These are phyloP conservation scores for Tolypocladium nubicola DNA, from an alignment of 2,329 filamentous ascomycete species.

Conservation along the genomic window DNA sequence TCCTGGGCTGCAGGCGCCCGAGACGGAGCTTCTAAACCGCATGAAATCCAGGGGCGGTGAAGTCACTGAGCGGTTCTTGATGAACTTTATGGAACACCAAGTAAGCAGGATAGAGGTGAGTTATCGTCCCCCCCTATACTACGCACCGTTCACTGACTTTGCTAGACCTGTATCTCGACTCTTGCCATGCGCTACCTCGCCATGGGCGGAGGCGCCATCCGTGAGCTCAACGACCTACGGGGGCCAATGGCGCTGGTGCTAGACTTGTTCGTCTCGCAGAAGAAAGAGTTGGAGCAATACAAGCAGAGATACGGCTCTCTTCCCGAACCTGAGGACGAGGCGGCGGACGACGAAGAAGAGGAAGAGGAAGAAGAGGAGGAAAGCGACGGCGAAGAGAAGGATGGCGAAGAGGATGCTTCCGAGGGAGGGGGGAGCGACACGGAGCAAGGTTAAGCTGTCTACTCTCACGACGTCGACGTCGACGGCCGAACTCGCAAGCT, in stretches of 20 bases:
- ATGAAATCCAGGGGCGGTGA: constrained; percentile 62
- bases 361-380: constrained; percentile 16
- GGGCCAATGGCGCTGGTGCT: constrained; percentile 69
- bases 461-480: background rate
- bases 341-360: constrained; percentile 7
- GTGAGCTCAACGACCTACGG: constrained; percentile 59
- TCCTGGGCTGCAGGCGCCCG: constrained; percentile 61
- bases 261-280: constrained; percentile 45
- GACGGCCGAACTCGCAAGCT: too few species aligned
- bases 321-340: constrained; percentile 3
- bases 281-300: constrained; percentile 54
- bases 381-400: constrained; percentile 1
- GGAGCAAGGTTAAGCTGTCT: constrained; percentile 2
- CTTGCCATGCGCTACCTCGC: constrained; percentile 71
- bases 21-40: constrained; percentile 70
- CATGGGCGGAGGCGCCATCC: constrained; percentile 52
- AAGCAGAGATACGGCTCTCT: constrained; percentile 41
- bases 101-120: constrained; percentile 90
- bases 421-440: constrained; percentile 11
- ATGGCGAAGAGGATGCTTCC: constrained; percentile 10
- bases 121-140: constrained; percentile 5
- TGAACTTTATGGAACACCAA: constrained; percentile 90
- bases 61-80: constrained; percentile 75
- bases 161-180: constrained; percentile 69
- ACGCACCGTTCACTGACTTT: background rate